A percentile compares a stretch with the other conserved stretches of the same genome.
Conservation (phyloP, 495 filamentous ascomycete species). For the Neurospora sp. region DNA sequence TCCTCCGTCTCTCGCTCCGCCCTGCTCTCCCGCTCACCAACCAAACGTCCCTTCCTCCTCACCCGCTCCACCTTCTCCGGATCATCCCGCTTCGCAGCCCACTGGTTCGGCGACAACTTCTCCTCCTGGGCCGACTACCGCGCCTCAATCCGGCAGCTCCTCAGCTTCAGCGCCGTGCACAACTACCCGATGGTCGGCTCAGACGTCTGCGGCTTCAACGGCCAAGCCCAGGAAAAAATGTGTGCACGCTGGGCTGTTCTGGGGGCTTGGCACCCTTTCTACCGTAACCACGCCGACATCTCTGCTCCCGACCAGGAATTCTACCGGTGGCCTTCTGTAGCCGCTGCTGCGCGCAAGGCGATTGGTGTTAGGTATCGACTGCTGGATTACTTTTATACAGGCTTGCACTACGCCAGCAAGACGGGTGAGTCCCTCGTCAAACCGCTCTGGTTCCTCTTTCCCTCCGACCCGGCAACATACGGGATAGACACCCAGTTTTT, state of each 20-base stretch:
- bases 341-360: constrained; percentile 53
- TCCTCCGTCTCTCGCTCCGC: constrained; percentile 49
- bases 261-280: constrained; percentile 76
- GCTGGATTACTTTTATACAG: constrained; percentile 76
- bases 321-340: constrained; percentile 59
- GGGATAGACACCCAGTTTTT: constrained; percentile 60
- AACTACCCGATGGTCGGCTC: constrained; percentile 74
- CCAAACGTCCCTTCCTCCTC: constrained; percentile 62
- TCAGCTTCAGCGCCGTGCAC: constrained; percentile 69
- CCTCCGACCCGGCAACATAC: constrained; percentile 50
- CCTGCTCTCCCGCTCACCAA: constrained; percentile 55
- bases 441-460: constrained; percentile 64
- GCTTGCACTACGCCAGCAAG: constrained; percentile 41
- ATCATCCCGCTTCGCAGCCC: constrained; percentile 61
- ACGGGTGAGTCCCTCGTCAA: constrained; percentile 53
- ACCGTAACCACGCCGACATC: constrained; percentile 61
- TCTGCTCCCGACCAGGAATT: constrained; percentile 58
- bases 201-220: constrained; percentile 73
- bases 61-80: constrained; percentile 45
- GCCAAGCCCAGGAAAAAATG: constrained; percentile 59
- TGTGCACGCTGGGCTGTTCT: constrained; percentile 76
- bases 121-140: constrained; percentile 67
- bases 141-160: constrained; percentile 54
- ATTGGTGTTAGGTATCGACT: constrained; percentile 65
- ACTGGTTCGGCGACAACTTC: constrained; percentile 85